Evolutionary conservation across 2,329 filamentous ascomycete genomes (phyloP).

Genomic region (Aspergillus phoenicis): DNA sequence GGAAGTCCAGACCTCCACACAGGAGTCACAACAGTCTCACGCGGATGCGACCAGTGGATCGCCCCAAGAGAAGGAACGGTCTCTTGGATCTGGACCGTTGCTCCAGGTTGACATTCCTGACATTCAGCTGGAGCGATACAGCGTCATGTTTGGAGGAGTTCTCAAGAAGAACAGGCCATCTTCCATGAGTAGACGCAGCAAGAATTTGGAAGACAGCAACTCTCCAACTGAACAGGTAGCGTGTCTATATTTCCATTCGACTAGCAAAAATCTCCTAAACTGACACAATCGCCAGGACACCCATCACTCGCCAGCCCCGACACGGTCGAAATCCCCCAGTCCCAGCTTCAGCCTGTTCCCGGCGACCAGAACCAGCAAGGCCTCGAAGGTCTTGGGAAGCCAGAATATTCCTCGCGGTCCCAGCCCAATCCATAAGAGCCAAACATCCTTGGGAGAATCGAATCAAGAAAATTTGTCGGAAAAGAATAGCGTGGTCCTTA

Average conservation of each 20-base stretch:
- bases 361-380: constrained; percentile 33
- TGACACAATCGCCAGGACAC: constrained; percentile 5
- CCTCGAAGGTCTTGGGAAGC: constrained; percentile 32
- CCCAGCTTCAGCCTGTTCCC: constrained; percentile 46
- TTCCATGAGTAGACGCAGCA: constrained; percentile 40
- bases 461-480: constrained; percentile 20
- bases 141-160: constrained; percentile 85
- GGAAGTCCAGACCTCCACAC: constrained; percentile 18
- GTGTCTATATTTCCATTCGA: background rate
- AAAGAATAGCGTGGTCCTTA: constrained; percentile 12
- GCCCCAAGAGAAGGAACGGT: constrained; percentile 10
- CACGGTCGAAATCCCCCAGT: constrained; percentile 36
- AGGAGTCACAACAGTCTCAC: constrained; percentile 25
- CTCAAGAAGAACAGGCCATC: constrained; percentile 53
- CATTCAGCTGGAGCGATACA: constrained; percentile 83
- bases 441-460: constrained; percentile 20
- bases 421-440: constrained; percentile 29
- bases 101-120: constrained; percentile 80
- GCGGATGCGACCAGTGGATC: background rate
- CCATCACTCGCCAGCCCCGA: constrained; percentile 28
- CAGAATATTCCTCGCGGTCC: constrained; percentile 35
- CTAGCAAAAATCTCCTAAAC: background rate
- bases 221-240: constrained; percentile 52
- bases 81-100: constrained; percentile 36
- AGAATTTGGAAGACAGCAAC: constrained; percentile 53